Evolutionary conservation across 2,329 filamentous ascomycete genomes (phyloP), one percentile per base, ranked within the genome.

Genomic region (Monosporascus sp.): DNA sequence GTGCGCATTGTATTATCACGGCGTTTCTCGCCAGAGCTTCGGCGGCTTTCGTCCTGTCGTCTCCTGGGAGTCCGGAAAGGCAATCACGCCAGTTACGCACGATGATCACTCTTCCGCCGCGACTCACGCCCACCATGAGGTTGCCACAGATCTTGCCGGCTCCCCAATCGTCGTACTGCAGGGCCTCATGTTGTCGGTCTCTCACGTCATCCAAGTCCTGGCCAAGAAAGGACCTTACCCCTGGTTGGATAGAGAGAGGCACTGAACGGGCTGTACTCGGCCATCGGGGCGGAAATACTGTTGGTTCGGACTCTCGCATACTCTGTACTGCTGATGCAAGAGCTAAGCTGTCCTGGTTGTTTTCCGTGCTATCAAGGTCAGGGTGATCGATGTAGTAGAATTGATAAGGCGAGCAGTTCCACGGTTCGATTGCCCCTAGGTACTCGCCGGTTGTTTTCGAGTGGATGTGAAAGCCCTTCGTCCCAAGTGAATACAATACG

Each of bases 121-220:
- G 67, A 11, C 73, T 76, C 36, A 76, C 65, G 37, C 74, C 75
- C 1, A 71, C 74, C 56, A 78, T 73, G 22, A 73, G 59, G 20
- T 72, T 59, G 1, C 70, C 72, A 38, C 67, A 55, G 6, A 76
- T 53, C 71, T 76, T 73, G 5, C 74, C 75, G 3, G 75, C 73
- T 19, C 75, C 75, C 74, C 75, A 78, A 57, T 77, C 74, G 47
- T 78, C 72, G 5, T 72, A 69, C 1, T 64, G 62, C 34, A 68
- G 56, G n/a, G 64, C 54, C 5, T 7, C 26, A 7, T 6, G 43
- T 24, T 46, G n/a, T 6, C 19, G 20, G 24, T 31, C 24, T 27
- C 26, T 24, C 5, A 24, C n/a, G 14, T 26, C 22, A 24, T 3
- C 43, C 43, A 7, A 17, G 11, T 27, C 43, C 4, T 46, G 43